phyloP scores from a whole-genome alignment of 345 rosid species.

The Durio zibethinus region DNA sequence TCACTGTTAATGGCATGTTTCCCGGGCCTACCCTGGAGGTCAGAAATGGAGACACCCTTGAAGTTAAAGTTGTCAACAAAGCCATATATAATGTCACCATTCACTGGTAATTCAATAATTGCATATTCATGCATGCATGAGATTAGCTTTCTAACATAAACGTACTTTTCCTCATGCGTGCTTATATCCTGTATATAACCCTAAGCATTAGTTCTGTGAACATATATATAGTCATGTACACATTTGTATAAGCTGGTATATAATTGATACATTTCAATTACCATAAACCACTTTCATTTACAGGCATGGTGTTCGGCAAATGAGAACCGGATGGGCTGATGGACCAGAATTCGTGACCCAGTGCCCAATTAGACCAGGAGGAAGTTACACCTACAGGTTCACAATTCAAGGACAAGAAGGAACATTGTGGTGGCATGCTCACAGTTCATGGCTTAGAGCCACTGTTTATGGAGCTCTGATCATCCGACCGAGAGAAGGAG shows the following conservation, averaged over 20 bases:
- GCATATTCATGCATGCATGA: neutral
- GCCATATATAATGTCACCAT: slow-evolving; percentile 72
- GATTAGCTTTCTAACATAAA: neutral
- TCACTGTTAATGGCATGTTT: slow-evolving; percentile 91
- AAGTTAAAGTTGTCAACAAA: slow-evolving; percentile 58
- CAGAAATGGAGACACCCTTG: slow-evolving; percentile 68
- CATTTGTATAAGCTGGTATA: neutral
- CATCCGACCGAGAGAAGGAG: slow-evolving; percentile 59
- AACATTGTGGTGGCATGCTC: slow-evolving; percentile 99
- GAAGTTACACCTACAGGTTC: slow-evolving; percentile 77
- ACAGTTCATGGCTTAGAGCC: slow-evolving; percentile 96
- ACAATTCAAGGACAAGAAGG: slow-evolving; percentile 88
- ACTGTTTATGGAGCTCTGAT: slow-evolving; percentile 90
- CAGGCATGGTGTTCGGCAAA: slow-evolving; percentile 91
- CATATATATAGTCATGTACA: neutral
- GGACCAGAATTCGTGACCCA: slow-evolving; percentile 96
- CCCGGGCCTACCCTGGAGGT: slow-evolving; percentile 90
- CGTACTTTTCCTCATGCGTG: neutral
- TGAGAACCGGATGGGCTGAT: slow-evolving; percentile 90
- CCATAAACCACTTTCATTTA: neutral
- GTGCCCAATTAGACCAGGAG: slow-evolving; percentile 88
- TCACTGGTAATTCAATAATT: slow-evolving; percentile 59
- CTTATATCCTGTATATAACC: neutral
- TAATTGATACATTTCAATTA: neutral
- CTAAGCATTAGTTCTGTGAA: neutral